Conservation (phyloP, 352 stramenopile species). For the Globisporangium cederbergense region DNA sequence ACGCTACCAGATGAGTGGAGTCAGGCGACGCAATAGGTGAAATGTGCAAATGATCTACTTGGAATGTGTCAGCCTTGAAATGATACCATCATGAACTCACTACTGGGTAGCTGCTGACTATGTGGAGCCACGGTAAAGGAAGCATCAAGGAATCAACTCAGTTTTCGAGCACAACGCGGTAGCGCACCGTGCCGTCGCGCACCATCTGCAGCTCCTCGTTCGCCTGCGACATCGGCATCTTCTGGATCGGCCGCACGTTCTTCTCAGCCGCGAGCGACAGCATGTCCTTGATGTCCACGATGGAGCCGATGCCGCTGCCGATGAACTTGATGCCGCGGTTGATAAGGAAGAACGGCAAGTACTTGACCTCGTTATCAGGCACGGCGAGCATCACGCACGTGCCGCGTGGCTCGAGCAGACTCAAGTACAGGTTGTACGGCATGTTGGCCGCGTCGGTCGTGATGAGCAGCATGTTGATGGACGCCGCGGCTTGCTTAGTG, state of each 20-base stretch:
- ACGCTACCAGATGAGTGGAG: conserved; percentile 65
- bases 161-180: conserved; percentile 45
- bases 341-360: conserved; percentile 51
- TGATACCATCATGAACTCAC: not conserved
- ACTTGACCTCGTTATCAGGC: conserved; percentile 55
- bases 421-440: conserved; percentile 44
- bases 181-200: conserved; percentile 33
- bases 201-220: conserved; percentile 43
- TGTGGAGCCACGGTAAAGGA: not conserved
- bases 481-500: conserved; percentile 22
- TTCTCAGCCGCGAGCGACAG: conserved; percentile 73
- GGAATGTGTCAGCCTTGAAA: too few relatives aligned
- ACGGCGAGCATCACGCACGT: conserved; percentile 66
- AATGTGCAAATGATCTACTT: not conserved
- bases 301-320: conserved; percentile 77
- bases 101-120: not conserved
- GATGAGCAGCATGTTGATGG: conserved; percentile 70
- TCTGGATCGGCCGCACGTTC: conserved; percentile 55
- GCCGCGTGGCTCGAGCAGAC: conserved; percentile 47
- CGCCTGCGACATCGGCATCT: conserved; percentile 41
- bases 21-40: not conserved
- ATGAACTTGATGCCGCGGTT: conserved; percentile 35
- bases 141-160: not conserved
- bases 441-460: conserved; percentile 59
- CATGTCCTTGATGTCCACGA: conserved; percentile 84